These are phyloP conservation scores for Usnea hakonensis DNA, from an alignment of 495 filamentous ascomycete genomes.

Conservation along the genomic window DNA sequence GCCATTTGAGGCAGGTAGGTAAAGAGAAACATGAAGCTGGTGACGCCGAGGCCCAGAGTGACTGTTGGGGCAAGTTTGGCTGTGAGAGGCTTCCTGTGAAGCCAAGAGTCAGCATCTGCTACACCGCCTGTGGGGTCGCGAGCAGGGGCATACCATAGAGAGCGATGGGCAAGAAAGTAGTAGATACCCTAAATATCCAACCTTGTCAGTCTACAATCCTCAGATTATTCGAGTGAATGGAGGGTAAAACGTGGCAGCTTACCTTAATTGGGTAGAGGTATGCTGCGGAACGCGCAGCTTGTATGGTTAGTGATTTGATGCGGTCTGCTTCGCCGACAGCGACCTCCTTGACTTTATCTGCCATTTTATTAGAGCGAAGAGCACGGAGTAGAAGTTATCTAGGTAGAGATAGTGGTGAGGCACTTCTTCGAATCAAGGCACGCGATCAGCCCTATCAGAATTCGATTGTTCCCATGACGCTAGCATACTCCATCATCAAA, in stretches of 20 bases:
- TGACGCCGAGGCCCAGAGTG: slow-evolving; percentile 62
- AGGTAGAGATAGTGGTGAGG: not conserved
- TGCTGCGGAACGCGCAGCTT: slow-evolving; percentile 63
- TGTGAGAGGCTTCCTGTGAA: slow-evolving; percentile 50
- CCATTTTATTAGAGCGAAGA: slow-evolving; percentile 25
- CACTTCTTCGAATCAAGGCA: not conserved
- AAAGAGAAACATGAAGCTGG: slow-evolving; percentile 74
- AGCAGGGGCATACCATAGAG: slow-evolving; percentile 39
- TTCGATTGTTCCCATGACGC: not conserved
- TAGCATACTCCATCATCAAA: no score
- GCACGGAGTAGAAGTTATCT: not conserved
- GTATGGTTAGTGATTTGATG: slow-evolving; percentile 42
- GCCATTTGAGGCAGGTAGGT: slow-evolving; percentile 87
- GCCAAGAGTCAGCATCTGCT: slow-evolving; percentile 18
- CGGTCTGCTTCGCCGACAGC: slow-evolving; percentile 36
- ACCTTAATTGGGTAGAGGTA: slow-evolving; percentile 84
- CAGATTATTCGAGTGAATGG: not conserved
- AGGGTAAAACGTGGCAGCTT: slow-evolving; percentile 8
- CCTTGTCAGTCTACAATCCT: not conserved
- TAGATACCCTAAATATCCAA: slow-evolving; percentile 54
- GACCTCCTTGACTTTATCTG: slow-evolving; percentile 37
- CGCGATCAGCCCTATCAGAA: not conserved
- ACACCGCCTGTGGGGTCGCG: not conserved
- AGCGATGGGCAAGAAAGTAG: slow-evolving; percentile 65
- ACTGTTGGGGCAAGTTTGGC: slow-evolving; percentile 61